A percentile compares a stretch with the other conserved stretches of the same genome.
These are phyloP conservation scores for Trichosporon coremiiforme DNA, from an alignment of 1,284 basidiomycete genomes.

Conservation along the genomic window DNA sequence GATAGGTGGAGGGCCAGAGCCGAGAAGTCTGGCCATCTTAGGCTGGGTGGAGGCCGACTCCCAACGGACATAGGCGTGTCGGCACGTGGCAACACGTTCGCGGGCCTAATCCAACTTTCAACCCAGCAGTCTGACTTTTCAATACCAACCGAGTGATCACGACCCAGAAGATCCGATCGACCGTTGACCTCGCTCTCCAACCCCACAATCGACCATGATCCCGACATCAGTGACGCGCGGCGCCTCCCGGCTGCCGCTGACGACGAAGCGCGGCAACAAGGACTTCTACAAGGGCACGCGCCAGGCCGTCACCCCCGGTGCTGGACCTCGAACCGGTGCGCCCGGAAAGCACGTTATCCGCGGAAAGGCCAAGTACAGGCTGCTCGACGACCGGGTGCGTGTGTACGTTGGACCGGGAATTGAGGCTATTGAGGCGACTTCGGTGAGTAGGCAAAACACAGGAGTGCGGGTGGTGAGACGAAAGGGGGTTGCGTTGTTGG, in stretches of 20 bases:
- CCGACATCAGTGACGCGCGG: slow-evolving; percentile 48
- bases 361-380: slow-evolving; percentile 73
- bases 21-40: neutral
- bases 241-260: slow-evolving; percentile 75
- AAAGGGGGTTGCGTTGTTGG: neutral
- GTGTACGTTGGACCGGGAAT: slow-evolving; percentile 75
- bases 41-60: neutral
- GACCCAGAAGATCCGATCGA: slow-evolving; percentile 9
- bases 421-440: slow-evolving; percentile 24
- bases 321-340: slow-evolving; percentile 78
- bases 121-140: neutral
- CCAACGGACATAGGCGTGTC: neutral
- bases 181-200: neutral
- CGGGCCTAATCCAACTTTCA: neutral
- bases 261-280: slow-evolving; percentile 82
- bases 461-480: neutral
- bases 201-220: slow-evolving; percentile 37
- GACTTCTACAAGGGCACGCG: slow-evolving; percentile 91
- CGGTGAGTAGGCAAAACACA: slow-evolving; percentile 23
- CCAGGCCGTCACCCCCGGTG: slow-evolving; percentile 70
- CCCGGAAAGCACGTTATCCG: slow-evolving; percentile 76
- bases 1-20: neutral
- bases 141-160: neutral
- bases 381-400: slow-evolving; percentile 78
- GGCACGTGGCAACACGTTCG: neutral